Base-by-base conservation (phyloP, 78 protist species). In the Protostelium mycophagum region DNA sequence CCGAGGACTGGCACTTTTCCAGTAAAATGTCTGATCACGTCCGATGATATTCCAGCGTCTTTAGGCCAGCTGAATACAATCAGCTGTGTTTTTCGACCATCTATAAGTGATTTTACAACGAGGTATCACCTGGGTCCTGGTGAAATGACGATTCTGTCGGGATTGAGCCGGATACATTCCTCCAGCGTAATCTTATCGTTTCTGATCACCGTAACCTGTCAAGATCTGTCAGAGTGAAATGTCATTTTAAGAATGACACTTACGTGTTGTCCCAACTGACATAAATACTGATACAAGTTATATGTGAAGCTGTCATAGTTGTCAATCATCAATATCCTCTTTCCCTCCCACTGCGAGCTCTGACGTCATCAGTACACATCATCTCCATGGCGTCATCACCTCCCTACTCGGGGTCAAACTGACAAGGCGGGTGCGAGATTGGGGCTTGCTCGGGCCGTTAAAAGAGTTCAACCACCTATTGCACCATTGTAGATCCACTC, bases 301-400 rank as follows among this genome's bases (percentile, higher is more conserved):
- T 83, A 93, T 1, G 95, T 93, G 88, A 93, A 93, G 85, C 91
- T 87, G 85, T 93, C 95, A 90, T 93, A 93, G 85, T 93, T 93
- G 84, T 93, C 95, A 36, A 93, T 87, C 92, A 93, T 0, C 90
- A 92, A 38, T 51, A 89, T 5, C 16, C 86, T 5, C 5, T 37
- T 37, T 5, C 37, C 37, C 86, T 85, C 16, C 86, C 16, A 16
- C 73, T 51, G 31, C n/a, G n/a, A n/a, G n/a, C n/a, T n/a, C n/a
- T n/a, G n/a, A n/a, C n/a, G n/a, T n/a, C n/a, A n/a, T n/a, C n/a
- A n/a, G n/a, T n/a, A n/a, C n/a, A n/a, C n/a, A n/a, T n/a, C n/a
- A n/a, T n/a, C n/a, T n/a, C n/a, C n/a, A n/a, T n/a, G n/a, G n/a
- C n/a, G n/a, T n/a, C n/a, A n/a, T n/a, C n/a, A n/a, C n/a, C n/a